phyloP scores from a whole-genome alignment of 441 rosid genomes.

The Adansonia madagascariensis region DNA sequence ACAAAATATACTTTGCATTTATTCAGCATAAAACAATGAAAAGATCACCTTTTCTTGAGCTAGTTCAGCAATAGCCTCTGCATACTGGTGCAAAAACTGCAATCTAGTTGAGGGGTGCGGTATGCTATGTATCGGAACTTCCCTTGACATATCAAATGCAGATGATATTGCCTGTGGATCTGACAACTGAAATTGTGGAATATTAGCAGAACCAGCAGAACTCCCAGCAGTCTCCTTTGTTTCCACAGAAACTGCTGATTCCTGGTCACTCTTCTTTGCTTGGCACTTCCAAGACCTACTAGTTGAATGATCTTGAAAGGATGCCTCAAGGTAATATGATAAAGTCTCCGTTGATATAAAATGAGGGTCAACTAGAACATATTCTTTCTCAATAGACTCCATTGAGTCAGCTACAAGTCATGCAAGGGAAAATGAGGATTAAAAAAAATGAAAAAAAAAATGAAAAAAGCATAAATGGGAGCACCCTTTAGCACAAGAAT shows the following conservation, averaged over 20 bases:
- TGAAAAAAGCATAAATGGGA: background rate
- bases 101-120: conserved; percentile 65
- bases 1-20: background rate
- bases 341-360: conserved; percentile 54
- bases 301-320: conserved; percentile 52
- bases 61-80: conserved; percentile 53
- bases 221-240: conserved; percentile 35
- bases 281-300: conserved; percentile 36
- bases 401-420: conserved; percentile 57
- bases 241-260: conserved; percentile 38
- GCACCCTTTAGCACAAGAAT: conserved; percentile 18
- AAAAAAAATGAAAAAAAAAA: conserved; percentile 8
- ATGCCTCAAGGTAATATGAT: conserved; percentile 60
- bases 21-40: background rate
- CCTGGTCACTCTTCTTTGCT: conserved; percentile 45
- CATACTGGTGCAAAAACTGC: conserved; percentile 57
- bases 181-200: conserved; percentile 35
- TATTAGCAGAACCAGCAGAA: conserved; percentile 27
- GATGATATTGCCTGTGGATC: conserved; percentile 42
- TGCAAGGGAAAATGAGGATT: conserved; percentile 31
- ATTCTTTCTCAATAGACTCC: conserved; percentile 76
- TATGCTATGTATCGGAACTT: conserved; percentile 53
- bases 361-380: conserved; percentile 70
- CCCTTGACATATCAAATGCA: conserved; percentile 43
- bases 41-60: conserved; percentile 58